Percentiles rank a stretch among this genome's conserved stretches.
phyloP scores from a whole-genome alignment of 345 rosid species.

The Pugionium cornutum region DNA sequence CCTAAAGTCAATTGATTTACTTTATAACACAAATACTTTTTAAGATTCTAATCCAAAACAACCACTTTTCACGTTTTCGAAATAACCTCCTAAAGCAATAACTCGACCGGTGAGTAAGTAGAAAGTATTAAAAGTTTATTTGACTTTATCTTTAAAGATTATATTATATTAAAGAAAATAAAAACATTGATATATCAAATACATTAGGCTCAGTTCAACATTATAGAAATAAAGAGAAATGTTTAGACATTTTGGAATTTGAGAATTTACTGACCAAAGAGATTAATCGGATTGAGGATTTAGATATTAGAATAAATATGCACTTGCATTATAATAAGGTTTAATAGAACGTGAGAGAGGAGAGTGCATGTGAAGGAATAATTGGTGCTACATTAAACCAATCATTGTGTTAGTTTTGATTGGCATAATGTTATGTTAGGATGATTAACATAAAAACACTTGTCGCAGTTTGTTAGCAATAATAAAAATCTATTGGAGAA shows the following conservation, averaged over 20 bases:
- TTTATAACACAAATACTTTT: slow-evolving; percentile 6
- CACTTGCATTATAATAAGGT: slow-evolving; percentile 20
- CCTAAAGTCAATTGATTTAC: background rate
- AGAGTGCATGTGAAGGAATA: slow-evolving; percentile 39
- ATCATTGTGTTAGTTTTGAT: slow-evolving; percentile 31
- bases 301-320: background rate
- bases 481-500: background rate
- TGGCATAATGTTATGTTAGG: slow-evolving; percentile 19
- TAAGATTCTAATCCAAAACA: slow-evolving; percentile 17
- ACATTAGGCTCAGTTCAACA: background rate
- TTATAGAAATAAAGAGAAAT: background rate
- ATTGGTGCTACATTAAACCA: slow-evolving; percentile 32
- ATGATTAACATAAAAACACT: slow-evolving; percentile 36
- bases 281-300: background rate
- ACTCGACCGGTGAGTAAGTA: slow-evolving; percentile 25
- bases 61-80: slow-evolving; percentile 10
- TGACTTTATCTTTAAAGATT: slow-evolving; percentile 5
- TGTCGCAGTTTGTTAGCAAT: slow-evolving; percentile 20
- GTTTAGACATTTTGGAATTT: background rate
- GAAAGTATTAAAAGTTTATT: slow-evolving; percentile 13
- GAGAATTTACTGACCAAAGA: slow-evolving; percentile 10
- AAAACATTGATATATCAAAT: background rate
- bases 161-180: background rate
- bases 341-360: slow-evolving; percentile 16
- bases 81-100: slow-evolving; percentile 33